These are phyloP conservation scores for Stromatinia cepivora DNA, from an alignment of 2,329 filamentous ascomycete genomes.

Conservation along the genomic window DNA sequence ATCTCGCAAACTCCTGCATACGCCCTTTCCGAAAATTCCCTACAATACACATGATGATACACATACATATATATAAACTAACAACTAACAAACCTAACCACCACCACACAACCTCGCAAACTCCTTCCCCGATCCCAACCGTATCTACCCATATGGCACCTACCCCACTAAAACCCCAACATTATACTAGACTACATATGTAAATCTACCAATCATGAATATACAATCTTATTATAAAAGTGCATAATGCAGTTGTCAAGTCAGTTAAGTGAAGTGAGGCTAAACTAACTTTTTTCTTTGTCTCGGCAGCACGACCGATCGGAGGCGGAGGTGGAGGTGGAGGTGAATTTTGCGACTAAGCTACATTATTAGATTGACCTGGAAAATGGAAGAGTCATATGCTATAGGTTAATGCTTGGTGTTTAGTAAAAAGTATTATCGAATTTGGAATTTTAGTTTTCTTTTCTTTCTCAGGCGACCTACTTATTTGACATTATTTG, in stretches of 20 bases:
- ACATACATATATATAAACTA: not conserved
- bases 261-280: too few relatives aligned
- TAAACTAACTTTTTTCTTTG: not conserved
- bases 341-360: not conserved
- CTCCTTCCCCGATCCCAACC: conserved; percentile 15
- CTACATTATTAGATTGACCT: not conserved
- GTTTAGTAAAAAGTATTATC: not conserved
- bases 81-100: too few relatives aligned
- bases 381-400: not conserved
- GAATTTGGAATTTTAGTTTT: not conserved
- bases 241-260: too few relatives aligned
- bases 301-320: not conserved
- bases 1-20: conserved; percentile 3
- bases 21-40: not conserved
- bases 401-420: not conserved
- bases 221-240: too few relatives aligned
- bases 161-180: not conserved
- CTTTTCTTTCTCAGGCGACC: not conserved
- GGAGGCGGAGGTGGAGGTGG: not conserved
- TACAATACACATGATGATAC: not conserved
- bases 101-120: not conserved
- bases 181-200: not conserved
- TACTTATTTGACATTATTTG: not conserved
- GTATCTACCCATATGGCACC: not conserved
- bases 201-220: not conserved